Evolutionary conservation across 108 stramenopile genomes (phyloP).

Genomic region (Nitzschia putrida): DNA sequence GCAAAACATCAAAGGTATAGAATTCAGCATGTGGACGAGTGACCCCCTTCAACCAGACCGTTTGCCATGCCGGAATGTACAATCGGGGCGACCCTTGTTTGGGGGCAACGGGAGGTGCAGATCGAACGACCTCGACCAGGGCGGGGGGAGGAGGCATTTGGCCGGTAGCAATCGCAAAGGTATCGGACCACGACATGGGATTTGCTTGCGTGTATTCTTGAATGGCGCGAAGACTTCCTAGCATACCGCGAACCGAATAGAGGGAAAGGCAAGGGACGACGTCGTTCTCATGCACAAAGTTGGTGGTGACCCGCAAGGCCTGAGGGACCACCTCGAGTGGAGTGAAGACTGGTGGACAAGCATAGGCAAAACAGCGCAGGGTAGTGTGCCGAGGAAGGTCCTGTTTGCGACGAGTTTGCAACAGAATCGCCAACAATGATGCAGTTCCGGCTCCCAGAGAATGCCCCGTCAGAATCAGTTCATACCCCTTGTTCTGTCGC

Average conservation of each 20-base stretch:
- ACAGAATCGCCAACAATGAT: slow-evolving; percentile 24
- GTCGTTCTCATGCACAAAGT: slow-evolving; percentile 44
- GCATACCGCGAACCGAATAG: slow-evolving; percentile 33
- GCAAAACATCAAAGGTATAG: background rate
- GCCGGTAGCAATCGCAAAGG: slow-evolving; percentile 19
- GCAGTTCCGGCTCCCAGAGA: slow-evolving; percentile 50
- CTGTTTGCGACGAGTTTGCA: slow-evolving; percentile 6
- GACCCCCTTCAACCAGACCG: slow-evolving; percentile 24
- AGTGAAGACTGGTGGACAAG: slow-evolving; percentile 40
- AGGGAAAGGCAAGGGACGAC: slow-evolving; percentile 40
- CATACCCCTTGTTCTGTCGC: slow-evolving; percentile 21
- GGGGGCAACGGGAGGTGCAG: slow-evolving; percentile 10
- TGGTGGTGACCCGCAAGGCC: slow-evolving; percentile 18
- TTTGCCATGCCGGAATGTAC: slow-evolving; percentile 31
- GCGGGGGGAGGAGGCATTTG: slow-evolving; percentile 8
- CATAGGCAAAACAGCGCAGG: slow-evolving; percentile 44
- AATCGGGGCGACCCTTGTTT: slow-evolving; percentile 41
- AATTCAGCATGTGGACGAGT: background rate
- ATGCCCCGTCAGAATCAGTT: slow-evolving; percentile 49
- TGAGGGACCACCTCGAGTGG: slow-evolving; percentile 31
- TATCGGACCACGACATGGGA: background rate
- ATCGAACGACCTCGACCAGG: slow-evolving; percentile 23
- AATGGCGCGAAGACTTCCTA: slow-evolving; percentile 18
- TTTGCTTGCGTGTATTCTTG: slow-evolving; percentile 4
- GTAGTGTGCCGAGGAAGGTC: slow-evolving; percentile 15